phyloP scores from a whole-genome alignment of 1,284 basidiomycete genomes.

The Sanguinoderma infundibulare region DNA sequence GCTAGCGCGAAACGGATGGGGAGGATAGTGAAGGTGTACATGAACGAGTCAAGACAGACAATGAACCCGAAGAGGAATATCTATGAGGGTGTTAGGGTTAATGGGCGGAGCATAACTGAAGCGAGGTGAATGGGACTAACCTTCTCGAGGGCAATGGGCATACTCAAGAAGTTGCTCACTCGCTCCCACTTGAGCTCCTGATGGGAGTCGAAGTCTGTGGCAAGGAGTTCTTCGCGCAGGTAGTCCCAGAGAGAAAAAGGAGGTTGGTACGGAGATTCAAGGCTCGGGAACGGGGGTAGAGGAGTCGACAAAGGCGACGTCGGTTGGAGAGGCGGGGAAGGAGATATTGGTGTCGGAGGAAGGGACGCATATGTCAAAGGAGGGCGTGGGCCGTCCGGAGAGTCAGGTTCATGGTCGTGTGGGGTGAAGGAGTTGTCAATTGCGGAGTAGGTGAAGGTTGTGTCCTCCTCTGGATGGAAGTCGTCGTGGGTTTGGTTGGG shows the following conservation, averaged over 20 bases:
- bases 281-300: constrained; percentile 26
- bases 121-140: constrained; percentile 42
- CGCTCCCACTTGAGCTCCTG: constrained; percentile 96
- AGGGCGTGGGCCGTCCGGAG: constrained; percentile 11
- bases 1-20: constrained; percentile 88
- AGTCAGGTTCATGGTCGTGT: constrained; percentile 19
- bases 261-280: constrained; percentile 32
- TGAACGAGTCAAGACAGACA: constrained; percentile 95
- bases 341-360: constrained; percentile 68
- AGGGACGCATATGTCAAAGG: constrained; percentile 66
- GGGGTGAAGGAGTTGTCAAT: constrained; percentile 20
- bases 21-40: constrained; percentile 97
- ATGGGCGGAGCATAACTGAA: constrained; percentile 5
- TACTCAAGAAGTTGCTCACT: constrained; percentile 96
- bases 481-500: constrained; percentile 23
- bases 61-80: constrained; percentile 93
- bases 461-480: constrained; percentile 28
- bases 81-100: constrained; percentile 42
- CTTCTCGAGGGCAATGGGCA: constrained; percentile 95
- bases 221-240: constrained; percentile 83
- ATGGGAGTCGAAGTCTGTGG: constrained; percentile 91
- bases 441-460: constrained; percentile 22
- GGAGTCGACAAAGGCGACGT: constrained; percentile 25
- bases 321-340: constrained; percentile 45
- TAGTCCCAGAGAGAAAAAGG: constrained; percentile 93